Base-by-base conservation (phyloP, 495 filamentous ascomycete genomes). In the Neurospora tetrasperma region DNA sequence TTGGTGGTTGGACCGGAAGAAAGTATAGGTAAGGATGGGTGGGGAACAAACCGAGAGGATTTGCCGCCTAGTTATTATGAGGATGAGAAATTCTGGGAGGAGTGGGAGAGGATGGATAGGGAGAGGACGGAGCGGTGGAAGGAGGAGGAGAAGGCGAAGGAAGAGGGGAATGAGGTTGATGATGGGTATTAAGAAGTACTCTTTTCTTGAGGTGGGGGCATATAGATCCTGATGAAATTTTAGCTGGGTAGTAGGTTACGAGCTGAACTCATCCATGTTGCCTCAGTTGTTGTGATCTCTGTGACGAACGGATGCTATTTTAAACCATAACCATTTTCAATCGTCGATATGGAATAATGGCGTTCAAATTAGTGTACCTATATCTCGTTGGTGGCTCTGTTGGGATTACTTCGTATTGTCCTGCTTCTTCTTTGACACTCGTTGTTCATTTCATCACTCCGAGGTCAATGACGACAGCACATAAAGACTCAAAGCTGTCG, bases 21-120 rank as follows among this genome's bases (percentile, higher is more conserved):
- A 79, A 88, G 87, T 73, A 87, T 86, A 74, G 40, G 40, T 2
- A 76, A 48, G 7, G 18, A 16, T 43, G 42, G 43, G 0, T 93
- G 91, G 92, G 92, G 91, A 7, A 91, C 88, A 9, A 78, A 71
- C 27, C 81, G 85, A n/a, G 86, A 83, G 70, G 90, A 93, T 81
- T 75, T 91, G 71, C 91, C 92, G 71, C 91, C 91, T 14, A 90
- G 88, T 77, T 78, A 80, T 76, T 62, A 62, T 16, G 12, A 62
- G 54, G 54, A 62, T 62, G 54, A 27, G 23, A 62, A 62, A 2
- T 62, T 62, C 6, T 62, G 54, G 54, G 23, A 62, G 23, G 54
- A 62, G 27, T 62, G 54, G 69, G 35, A 42, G 35, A 39, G 69
- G 35, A 70, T 70, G 40, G 40, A 70, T 20, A 12, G 31, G 69